Evolutionary conservation across 2,329 filamentous ascomycete genomes (phyloP).

Genomic region (Byssochlamys sp.): DNA sequence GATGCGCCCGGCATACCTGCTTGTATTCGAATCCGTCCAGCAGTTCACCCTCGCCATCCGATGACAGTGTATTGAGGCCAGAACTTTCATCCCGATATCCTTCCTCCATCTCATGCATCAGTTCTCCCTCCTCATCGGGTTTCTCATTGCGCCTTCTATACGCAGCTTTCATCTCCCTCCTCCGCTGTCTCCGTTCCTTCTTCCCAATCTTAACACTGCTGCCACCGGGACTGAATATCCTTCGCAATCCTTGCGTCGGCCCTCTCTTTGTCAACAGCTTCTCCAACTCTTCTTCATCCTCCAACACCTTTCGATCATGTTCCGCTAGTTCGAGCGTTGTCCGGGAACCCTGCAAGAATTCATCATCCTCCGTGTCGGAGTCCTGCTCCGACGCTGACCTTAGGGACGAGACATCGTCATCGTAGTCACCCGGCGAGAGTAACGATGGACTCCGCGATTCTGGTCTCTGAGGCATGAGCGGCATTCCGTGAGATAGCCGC

Average conservation of each 20-base stretch:
- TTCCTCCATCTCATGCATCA: slow-evolving; percentile 88
- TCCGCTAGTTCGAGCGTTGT: slow-evolving; percentile 61
- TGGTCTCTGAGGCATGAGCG: slow-evolving; percentile 8
- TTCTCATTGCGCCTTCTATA: slow-evolving; percentile 43
- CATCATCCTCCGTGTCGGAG: slow-evolving; percentile 66
- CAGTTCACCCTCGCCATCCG: slow-evolving; percentile 39
- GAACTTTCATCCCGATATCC: slow-evolving; percentile 53
- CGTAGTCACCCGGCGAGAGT: slow-evolving; percentile 56
- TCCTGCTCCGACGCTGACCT: slow-evolving; percentile 57
- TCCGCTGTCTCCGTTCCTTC: slow-evolving; percentile 44
- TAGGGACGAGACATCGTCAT: slow-evolving; percentile 59
- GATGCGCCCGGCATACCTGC: slow-evolving; percentile 13
- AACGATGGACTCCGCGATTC: slow-evolving; percentile 35
- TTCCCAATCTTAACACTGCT: slow-evolving; percentile 43
- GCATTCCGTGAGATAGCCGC: background rate
- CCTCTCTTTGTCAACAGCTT: slow-evolving; percentile 35
- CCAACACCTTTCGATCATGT: slow-evolving; percentile 60
- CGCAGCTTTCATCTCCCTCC: slow-evolving; percentile 32
- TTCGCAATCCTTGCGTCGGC: slow-evolving; percentile 26
- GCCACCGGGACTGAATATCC: slow-evolving; percentile 34
- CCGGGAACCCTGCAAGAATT: slow-evolving; percentile 55
- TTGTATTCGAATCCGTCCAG: slow-evolving; percentile 23
- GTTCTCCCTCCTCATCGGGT: slow-evolving; percentile 57
- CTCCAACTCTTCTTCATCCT: slow-evolving; percentile 61
- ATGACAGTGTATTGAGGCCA: slow-evolving; percentile 52